Base-by-base conservation (phyloP, 371 early-diverging fungal genomes). In the Lichtheimia ramosa region DNA sequence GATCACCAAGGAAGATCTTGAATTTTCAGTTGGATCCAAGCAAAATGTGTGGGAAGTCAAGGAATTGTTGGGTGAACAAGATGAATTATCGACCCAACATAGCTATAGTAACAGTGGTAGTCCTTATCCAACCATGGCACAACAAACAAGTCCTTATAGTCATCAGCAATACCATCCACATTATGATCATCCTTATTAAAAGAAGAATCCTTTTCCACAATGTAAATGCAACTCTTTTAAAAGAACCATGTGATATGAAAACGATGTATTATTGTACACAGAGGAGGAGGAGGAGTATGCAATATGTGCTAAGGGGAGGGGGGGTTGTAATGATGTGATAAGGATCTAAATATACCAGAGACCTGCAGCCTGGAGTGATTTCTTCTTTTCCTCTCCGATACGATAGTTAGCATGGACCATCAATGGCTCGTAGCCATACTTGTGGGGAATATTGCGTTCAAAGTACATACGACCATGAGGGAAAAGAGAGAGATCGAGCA, bases 1-100 rank as follows among this genome's bases (percentile, higher is more conserved):
- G 27, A 95, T 96, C 68, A 95, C 96, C 43, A 94, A 94, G 73
- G 96, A 96, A 71, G 96, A 95, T 68, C 76, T 95, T 43, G 96
- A 96, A 81, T 96, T 95, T 70, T 86, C 87, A 15, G 95, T 96
- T 46, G 91, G 91, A 51, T 89, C 89, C n/a, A 92, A 89, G 70
- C 79, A 77, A 59, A 89, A 92, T 61, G 87, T 89, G 5, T 95
- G 96, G 96, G 94, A 95, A 77, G 88, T 92, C 65, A 89, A 89
- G 79, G 93, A 93, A 67, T 72, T 80, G 46, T 51, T 82, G 61
- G 74, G 66, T 8, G 82, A 46, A 16, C 34, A 83, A 28, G 83
- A 79, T 48, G 70, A 69, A 24, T 50, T 69, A 16, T 57, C 59
- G 4, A 58, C 57, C 40, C 63, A 62, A 46, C 46, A 46, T n/a